Base-by-base conservation (phyloP, 2,329 filamentous ascomycete species). In the Dothistroma septosporum region DNA sequence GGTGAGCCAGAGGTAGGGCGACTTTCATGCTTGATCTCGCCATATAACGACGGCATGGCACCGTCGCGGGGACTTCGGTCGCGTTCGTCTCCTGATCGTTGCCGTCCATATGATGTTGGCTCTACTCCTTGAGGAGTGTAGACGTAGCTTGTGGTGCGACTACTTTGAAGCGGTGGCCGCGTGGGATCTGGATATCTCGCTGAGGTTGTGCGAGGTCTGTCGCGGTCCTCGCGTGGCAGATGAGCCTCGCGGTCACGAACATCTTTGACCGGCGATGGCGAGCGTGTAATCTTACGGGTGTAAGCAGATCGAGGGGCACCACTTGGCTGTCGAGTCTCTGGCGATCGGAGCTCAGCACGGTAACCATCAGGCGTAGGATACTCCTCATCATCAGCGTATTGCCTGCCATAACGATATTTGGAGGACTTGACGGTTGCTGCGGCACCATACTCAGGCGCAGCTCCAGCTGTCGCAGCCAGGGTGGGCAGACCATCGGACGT, bases 311-410 rank as follows among this genome's bases (percentile, higher is more conserved):
- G 56, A 21, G 52, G 37, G 46, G 28, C 21, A 28, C 57, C 24
- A 21, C 19, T 46, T 16, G 37, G 50, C 31, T 55, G 49, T 22
- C 53, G 57, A n/a, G 33, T 33, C 24, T 57, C 55, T 33, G 55
- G 7, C 68, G 67, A 31, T 68, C 63, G 14, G 64, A 61, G 9
- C 64, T 70, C 67, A 24, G 69, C 70, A 32, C 64, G 65, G 56
- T 72, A 73, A 31, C 68, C 70, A 55, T 72, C 68, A 6, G 69
- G 67, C 6, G 70, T 70, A 10, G 69, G 52, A 54, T 70, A 69
- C n/a, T 73, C 72, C 11, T 58, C 47, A 49, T 73, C 70, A 37
- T 74, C 71, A 1, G 69, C 69, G 22, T 73, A 72, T 35, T 66
- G 64, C 31, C 58, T 62, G 37, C 62, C 61, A 55, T 73, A 74